phyloP scores from a whole-genome alignment of 2,329 filamentous ascomycete genomes.

The Pestalotiopsis sp. region DNA sequence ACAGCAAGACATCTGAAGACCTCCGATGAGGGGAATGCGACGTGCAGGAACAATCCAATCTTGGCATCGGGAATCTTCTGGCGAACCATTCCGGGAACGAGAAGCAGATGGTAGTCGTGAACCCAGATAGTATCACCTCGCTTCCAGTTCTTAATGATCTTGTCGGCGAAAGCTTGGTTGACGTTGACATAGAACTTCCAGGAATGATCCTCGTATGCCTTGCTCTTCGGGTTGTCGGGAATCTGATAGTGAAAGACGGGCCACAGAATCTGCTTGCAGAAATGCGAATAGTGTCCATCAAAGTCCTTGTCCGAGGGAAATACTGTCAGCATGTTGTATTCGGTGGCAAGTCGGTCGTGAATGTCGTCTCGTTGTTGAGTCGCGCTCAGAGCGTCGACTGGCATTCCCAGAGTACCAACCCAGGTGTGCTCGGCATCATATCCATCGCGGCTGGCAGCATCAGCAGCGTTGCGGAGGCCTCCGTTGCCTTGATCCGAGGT shows the following conservation, averaged over 20 bases:
- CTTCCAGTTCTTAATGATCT: constrained; percentile 90
- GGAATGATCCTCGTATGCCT: constrained; percentile 95
- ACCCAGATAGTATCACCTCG: constrained; percentile 92
- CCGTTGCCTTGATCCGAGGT: constrained; percentile 91
- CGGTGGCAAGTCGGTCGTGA: constrained; percentile 76
- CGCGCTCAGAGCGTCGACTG: constrained; percentile 80
- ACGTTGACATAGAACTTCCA: constrained; percentile 94
- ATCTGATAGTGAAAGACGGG: constrained; percentile 98
- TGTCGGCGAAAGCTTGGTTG: constrained; percentile 91
- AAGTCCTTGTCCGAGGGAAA: constrained; percentile 91
- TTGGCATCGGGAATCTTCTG: constrained; percentile 90
- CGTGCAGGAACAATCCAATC: constrained; percentile 95
- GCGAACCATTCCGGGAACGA: constrained; percentile 88
- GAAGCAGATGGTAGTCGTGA: constrained; percentile 90
- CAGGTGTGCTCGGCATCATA: constrained; percentile 78
- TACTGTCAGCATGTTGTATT: constrained; percentile 82
- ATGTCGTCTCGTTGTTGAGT: constrained; percentile 81
- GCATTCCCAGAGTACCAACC: constrained; percentile 93
- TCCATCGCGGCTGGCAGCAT: constrained; percentile 73
- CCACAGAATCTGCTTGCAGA: constrained; percentile 97
- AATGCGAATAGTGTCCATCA: constrained; percentile 92
- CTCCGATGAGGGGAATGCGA: constrained; percentile 93
- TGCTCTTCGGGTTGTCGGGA: constrained; percentile 96
- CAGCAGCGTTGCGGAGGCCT: constrained; percentile 85
- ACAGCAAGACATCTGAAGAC: constrained; percentile 91